Evolutionary conservation across 2,329 filamentous ascomycete genomes (phyloP).

Genomic region (Fusarium humuli): DNA sequence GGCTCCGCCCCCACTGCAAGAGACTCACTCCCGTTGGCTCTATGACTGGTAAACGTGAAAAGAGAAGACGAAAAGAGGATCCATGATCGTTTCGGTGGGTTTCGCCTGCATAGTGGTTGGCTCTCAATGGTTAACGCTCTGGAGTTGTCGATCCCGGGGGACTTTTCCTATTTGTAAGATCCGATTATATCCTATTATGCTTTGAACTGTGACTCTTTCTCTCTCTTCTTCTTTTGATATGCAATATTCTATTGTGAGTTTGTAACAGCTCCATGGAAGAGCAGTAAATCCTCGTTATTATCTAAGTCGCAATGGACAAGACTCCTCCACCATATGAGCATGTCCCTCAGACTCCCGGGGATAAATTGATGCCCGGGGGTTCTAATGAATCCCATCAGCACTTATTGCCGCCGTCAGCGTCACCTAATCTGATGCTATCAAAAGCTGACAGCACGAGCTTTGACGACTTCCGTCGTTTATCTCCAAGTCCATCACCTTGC

Average conservation of each 20-base stretch:
- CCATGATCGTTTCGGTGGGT: constrained; percentile 34
- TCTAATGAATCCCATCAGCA: constrained; percentile 26
- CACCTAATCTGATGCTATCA: constrained; percentile 17
- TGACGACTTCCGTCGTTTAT: constrained; percentile 41
- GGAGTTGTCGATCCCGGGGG: constrained; percentile 22
- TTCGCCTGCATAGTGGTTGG: constrained; percentile 37
- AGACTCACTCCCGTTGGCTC: constrained; percentile 22
- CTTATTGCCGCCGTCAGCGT: constrained; percentile 28
- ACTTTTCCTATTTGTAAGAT: constrained; percentile 29
- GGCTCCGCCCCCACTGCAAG: constrained; percentile 31
- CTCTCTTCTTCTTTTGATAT: constrained; percentile 8
- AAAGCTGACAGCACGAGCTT: constrained; percentile 35
- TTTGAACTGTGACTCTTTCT: constrained; percentile 13
- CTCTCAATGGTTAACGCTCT: constrained; percentile 18
- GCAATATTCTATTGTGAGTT: constrained; percentile 2
- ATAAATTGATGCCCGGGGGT: constrained; percentile 28
- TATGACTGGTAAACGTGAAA: constrained; percentile 10
- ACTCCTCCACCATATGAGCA: constrained; percentile 38
- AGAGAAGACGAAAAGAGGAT: constrained; percentile 26
- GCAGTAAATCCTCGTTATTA: background rate
- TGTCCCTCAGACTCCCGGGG: constrained; percentile 19
- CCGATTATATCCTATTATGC: constrained; percentile 3
- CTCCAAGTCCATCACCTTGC: constrained; percentile 42
- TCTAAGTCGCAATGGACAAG: constrained; percentile 27
- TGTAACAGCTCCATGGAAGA: constrained; percentile 6